These are phyloP conservation scores for Ceratopteris richardii DNA, from an alignment of 75 land plant species.

Conservation along the genomic window DNA sequence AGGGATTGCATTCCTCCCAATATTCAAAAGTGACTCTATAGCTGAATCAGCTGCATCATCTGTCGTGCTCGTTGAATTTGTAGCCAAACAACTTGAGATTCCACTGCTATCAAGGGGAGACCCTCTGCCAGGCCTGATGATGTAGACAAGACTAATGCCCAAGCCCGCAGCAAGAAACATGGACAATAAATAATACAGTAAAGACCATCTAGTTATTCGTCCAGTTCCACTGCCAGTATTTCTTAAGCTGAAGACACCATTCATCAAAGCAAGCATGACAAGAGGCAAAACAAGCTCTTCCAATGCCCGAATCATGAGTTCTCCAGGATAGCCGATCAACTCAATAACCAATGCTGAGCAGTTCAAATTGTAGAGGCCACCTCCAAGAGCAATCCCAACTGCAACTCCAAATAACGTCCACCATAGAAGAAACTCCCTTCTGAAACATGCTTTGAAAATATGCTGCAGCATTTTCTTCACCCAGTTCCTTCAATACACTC, in stretches of 20 bases:
- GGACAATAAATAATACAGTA: slow-evolving; percentile 23
- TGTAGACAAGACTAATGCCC: slow-evolving; percentile 18
- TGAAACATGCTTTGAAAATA: background rate
- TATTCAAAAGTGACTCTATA: too few species aligned
- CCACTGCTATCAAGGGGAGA: slow-evolving; percentile 9
- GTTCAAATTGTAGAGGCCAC: slow-evolving; percentile 17
- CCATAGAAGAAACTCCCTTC: slow-evolving; percentile 25
- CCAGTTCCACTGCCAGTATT: slow-evolving; percentile 6
- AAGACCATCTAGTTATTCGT: slow-evolving; percentile 29
- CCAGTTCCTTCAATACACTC: too few species aligned
- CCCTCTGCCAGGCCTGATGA: slow-evolving; percentile 20
- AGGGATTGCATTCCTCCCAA: too few species aligned
- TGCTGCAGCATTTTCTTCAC: slow-evolving; percentile 3
- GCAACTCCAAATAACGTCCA: slow-evolving; percentile 33
- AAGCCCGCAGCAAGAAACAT: slow-evolving; percentile 28
- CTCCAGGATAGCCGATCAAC: slow-evolving; percentile 33
- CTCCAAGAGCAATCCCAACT: slow-evolving; percentile 17
- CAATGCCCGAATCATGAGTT: slow-evolving; percentile 29
- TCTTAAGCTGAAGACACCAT: slow-evolving; percentile 31
- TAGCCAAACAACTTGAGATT: background rate
- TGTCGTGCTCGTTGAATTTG: background rate
- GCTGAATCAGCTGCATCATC: too few species aligned
- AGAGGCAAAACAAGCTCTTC: slow-evolving; percentile 33
- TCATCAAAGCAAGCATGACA: slow-evolving; percentile 29
- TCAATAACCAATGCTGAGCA: slow-evolving; percentile 13